phyloP scores from a whole-genome alignment of 108 stramenopile species.

The Pseudonitzschia delicatissima region DNA sequence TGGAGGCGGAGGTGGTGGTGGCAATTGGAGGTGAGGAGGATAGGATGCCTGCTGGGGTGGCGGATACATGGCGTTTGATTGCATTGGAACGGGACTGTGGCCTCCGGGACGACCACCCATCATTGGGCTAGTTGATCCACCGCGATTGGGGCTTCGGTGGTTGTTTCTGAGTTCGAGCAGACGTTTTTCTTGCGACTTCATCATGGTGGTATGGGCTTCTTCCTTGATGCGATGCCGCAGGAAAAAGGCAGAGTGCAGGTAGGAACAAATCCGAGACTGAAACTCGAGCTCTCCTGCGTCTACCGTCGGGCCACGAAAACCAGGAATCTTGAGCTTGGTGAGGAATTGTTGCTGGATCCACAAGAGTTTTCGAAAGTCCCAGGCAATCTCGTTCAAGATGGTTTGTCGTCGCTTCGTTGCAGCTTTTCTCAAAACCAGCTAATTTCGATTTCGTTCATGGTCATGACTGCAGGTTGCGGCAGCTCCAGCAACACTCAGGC shows the following conservation, averaged over 20 bases:
- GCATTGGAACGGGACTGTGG: background rate
- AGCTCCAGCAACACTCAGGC: constrained; percentile 67
- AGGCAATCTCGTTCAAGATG: constrained; percentile 47
- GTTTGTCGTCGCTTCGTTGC: constrained; percentile 57
- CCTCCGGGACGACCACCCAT: background rate
- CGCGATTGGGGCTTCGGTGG: background rate
- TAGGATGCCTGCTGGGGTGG: background rate
- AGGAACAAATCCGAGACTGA: constrained; percentile 74
- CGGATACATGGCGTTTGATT: background rate
- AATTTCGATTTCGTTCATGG: constrained; percentile 69
- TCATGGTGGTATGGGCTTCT: constrained; percentile 59
- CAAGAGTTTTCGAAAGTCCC: constrained; percentile 77
- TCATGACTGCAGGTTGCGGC: constrained; percentile 57
- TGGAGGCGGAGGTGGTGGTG: constrained; percentile 13
- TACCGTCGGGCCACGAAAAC: constrained; percentile 78
- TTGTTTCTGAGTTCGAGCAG: constrained; percentile 35
- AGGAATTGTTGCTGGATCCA: constrained; percentile 69
- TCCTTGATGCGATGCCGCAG: constrained; percentile 69
- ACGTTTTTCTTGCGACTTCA: constrained; percentile 60
- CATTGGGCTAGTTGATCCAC: background rate
- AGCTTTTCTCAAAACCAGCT: constrained; percentile 49
- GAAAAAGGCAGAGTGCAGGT: constrained; percentile 85
- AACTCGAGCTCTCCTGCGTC: constrained; percentile 51
- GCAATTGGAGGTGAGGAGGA: background rate
- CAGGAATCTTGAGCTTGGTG: constrained; percentile 61